Base-by-base conservation (phyloP, 768 basidiomycete genomes). In the Mycena latifolia region DNA sequence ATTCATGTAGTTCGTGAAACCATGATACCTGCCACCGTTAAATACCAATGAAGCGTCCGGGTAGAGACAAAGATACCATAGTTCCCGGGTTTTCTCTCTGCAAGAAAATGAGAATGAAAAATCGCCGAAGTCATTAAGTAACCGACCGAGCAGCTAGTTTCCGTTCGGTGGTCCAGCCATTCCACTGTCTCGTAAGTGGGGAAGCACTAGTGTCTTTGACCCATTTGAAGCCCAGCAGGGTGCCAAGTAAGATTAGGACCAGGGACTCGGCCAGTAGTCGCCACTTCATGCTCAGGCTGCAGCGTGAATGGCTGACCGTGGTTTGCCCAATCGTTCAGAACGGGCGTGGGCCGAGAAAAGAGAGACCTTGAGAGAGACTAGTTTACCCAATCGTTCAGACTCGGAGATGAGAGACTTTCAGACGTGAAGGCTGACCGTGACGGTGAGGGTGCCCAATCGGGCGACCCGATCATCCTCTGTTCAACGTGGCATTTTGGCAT, bases 1-100 rank as follows among this genome's bases (percentile, higher is more conserved):
- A 51, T 79, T 84, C 95, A 97, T 96, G 77, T 98, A 98, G 71
- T 88, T 89, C 72, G 93, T 77, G 73, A 90, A 98, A 0, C 95
- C 96, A 81, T 97, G 95, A 73, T 35, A 35, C 33, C 33, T 35
- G 14, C 33, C 6, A 35, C n/a, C n/a, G n/a, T n/a, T n/a, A n/a
- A n/a, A n/a, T n/a, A n/a, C n/a, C n/a, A n/a, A n/a, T n/a, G n/a
- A n/a, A n/a, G n/a, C n/a, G n/a, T n/a, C n/a, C n/a, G n/a, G n/a
- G n/a, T n/a, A 35, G 6, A 35, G 33, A 35, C 33, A 6, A 35
- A 14, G 14, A 7, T 93, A 91, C 92, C 94, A 98, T 6, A 97
- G 79, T 58, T 91, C 87, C 47, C 91, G 87, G 11, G 89, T 89
- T 72, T 83, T 84, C 70, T 94, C 86, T 48, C 94, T 95, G 69